Evolutionary conservation across 805 yeast species (phyloP), one percentile per base, ranked within the genome.

Genomic region (Barnettozyma siamensis): DNA sequence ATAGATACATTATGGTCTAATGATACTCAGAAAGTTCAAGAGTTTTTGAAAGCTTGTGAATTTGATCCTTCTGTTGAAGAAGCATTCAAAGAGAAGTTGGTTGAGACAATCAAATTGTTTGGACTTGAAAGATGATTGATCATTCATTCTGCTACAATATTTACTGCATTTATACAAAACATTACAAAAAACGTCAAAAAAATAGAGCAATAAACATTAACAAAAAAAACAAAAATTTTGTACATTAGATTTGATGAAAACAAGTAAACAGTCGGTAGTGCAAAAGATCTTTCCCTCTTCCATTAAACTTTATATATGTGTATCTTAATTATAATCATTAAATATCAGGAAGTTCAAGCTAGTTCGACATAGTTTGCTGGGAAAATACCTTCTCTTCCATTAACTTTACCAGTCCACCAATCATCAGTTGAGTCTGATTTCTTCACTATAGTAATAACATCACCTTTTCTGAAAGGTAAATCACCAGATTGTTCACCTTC

Each of bases 391-490:
- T 86, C 87, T 46, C 65, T 66, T 11, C 94, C 91, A 51, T 84
- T 85, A 41, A 79, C 68, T 59, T 84, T 79, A 21, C 99, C 99
- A 0, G 96, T 88, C 99, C 99, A 93, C 99, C 99, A 93, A 61
- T 93, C 98, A 60, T 93, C 95, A 37, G 80, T 77, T 12, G 96
- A 83, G 8, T 84, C 89, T 9, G 93, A 80, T 63, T 85, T 87
- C 62, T 88, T 87, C 42, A 86, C 67, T 50, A 93, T 84, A 33
- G 87, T 82, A 51, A 93, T 86, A 13, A 86, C 83, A 62, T 93
- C 99, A 41, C 99, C 99, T 69, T 93, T 93, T 51, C 78, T 81
- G 72, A 93, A 93, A 5, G 95, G 76, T 55, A 93, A 71, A 62
- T 93, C 99, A 6, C 97, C 97, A n/a, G 73, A 59, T 65, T 91